Conservation (phyloP, 2,329 filamentous ascomycete species). For the Apiospora phragmitis region DNA sequence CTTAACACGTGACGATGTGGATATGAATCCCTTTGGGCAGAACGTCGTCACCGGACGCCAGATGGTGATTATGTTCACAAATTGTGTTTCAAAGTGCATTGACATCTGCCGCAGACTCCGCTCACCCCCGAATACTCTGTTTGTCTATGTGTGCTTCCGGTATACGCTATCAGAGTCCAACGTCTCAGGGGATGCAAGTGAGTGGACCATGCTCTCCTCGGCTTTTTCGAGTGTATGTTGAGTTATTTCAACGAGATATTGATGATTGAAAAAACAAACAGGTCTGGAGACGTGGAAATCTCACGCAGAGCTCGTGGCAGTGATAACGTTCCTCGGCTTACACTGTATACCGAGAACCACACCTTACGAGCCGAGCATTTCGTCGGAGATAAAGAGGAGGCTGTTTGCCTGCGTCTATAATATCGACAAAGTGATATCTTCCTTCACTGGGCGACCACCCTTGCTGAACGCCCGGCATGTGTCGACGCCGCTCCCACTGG, state of each 20-base stretch:
- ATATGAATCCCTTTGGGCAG: constrained; percentile 9
- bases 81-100: constrained; percentile 36
- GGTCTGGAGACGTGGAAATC: constrained; percentile 39
- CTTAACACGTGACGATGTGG: constrained; percentile 11
- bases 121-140: constrained; percentile 32
- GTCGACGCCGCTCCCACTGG: constrained; percentile 53
- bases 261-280: constrained; percentile 10
- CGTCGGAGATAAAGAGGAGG: constrained; percentile 36
- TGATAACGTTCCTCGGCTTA: constrained; percentile 38
- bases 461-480: constrained; percentile 53
- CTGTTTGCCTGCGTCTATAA: constrained; percentile 39
- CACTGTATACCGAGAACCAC: constrained; percentile 28
- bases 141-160: constrained; percentile 39
- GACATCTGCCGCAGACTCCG: constrained; percentile 25
- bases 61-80: constrained; percentile 23
- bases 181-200: constrained; percentile 41
- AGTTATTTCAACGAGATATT: neutral
- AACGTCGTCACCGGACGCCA: constrained; percentile 12
- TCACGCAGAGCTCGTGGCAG: constrained; percentile 37
- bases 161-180: constrained; percentile 37
- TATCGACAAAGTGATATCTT: constrained; percentile 50
- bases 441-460: constrained; percentile 57
- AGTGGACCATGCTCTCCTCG: constrained; percentile 19
- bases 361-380: constrained; percentile 33
- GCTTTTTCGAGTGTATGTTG: neutral